These are phyloP conservation scores for Penicillium antarcticum DNA, from an alignment of 495 filamentous ascomycete genomes.

Conservation along the genomic window DNA sequence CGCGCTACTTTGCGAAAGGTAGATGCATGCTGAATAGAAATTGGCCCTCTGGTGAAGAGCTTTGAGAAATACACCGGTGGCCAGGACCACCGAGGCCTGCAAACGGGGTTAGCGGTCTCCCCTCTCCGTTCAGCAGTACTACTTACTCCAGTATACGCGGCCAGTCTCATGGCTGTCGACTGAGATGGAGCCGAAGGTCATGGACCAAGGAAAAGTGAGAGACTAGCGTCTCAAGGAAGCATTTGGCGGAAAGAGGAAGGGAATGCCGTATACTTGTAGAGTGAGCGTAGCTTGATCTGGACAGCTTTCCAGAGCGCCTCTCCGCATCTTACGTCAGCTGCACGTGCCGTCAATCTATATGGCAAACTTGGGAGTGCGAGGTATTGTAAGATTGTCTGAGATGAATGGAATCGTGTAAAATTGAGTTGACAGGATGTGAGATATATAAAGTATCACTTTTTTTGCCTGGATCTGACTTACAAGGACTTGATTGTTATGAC, in stretches of 20 bases:
- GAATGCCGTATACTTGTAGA: constrained; percentile 6
- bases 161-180: constrained; percentile 47
- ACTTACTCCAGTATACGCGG: constrained; percentile 52
- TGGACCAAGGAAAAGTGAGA: constrained; percentile 19
- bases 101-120: constrained; percentile 16
- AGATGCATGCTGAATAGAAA: constrained; percentile 96
- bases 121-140: neutral
- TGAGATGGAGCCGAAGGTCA: constrained; percentile 29
- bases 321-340: constrained; percentile 38
- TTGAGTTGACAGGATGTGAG: too few relatives aligned
- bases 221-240: constrained; percentile 12
- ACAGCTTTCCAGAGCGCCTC: constrained; percentile 37
- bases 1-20: constrained; percentile 90
- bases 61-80: constrained; percentile 76
- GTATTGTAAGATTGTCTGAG: too few relatives aligned
- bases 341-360: constrained; percentile 15
- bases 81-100: constrained; percentile 73
- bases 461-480: too few relatives aligned
- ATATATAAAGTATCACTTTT: too few relatives aligned
- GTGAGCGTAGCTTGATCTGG: constrained; percentile 29
- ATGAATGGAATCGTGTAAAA: too few relatives aligned
- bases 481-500: too few relatives aligned
- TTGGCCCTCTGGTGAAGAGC: constrained; percentile 93
- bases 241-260: constrained; percentile 14
- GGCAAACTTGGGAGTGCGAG: neutral